Base-by-base conservation (phyloP, 1,139 yeast genomes). In the Pneumocystis murina region DNA sequence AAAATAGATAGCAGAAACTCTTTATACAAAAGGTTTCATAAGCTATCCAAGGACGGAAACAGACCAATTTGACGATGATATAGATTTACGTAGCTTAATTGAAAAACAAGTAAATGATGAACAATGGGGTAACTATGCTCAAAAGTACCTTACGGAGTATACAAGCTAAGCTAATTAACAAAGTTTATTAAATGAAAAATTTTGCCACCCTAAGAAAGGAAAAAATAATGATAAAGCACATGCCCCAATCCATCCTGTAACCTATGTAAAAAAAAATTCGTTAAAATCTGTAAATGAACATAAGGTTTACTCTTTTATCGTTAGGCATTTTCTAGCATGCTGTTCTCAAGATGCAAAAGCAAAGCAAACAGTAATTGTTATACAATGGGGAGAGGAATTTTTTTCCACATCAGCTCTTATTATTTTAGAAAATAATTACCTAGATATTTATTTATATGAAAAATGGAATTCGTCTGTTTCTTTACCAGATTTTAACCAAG, bases 41-140 rank as follows among this genome's bases (percentile, higher is more conserved):
- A 90, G 97, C 0, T 94, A 94, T 71, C 99, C 99, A 2, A 86
- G 99, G 77, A 94, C 99, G 0, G 99, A 94, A 73, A 94, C 99
- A 0, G 97, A 94, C 72, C 81, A 77, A 39, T 94, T 87, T 70
- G 96, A 96, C 1, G 73, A 77, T 0, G 78, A 81, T 1, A 88
- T 91, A 85, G 87, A 92, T 71, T 76, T 92, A 62, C 77, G 76
- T 62, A 76, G 75, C 0, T 74, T 89, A 2, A 79, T 92, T 1
- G 76, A 75, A 30, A 82, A 83, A 60, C 97, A 90, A 68, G 75
- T 76, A 0, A 78, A 76, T 30, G 73, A 75, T 62, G 64, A 71
- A 3, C 72, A 71, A 3, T 83, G 85, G 85, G 83, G 84, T 0
- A 66, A 68, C 0, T 82, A 79, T 69, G 83, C 84, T 0, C 70